A percentile compares a stretch with the other conserved stretches of the same genome.
Evolutionary conservation across 768 basidiomycete species (phyloP).

Genomic region (Holtermanniella nyarrowii): DNA sequence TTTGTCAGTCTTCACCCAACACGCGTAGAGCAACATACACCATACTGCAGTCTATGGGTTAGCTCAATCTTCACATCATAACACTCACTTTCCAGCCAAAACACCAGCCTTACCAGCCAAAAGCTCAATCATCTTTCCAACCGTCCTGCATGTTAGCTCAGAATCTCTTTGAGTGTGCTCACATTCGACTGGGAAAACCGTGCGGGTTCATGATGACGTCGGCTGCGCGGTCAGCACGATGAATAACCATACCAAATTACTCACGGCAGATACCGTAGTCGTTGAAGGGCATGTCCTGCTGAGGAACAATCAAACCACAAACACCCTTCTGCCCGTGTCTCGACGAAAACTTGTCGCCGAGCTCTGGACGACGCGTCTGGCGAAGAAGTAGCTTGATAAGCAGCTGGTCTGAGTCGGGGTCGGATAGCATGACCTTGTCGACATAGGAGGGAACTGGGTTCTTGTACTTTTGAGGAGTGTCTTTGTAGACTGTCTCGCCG

Average conservation of each 20-base stretch:
- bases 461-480: slow-evolving; percentile 85
- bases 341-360: slow-evolving; percentile 97
- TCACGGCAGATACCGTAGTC: slow-evolving; percentile 83
- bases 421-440: slow-evolving; percentile 95
- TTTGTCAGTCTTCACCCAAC: neutral
- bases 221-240: slow-evolving; percentile 34
- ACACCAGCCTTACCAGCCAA: slow-evolving; percentile 96
- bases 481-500: slow-evolving; percentile 57
- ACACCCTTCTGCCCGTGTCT: slow-evolving; percentile 98
- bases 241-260: neutral
- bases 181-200: slow-evolving; percentile 85
- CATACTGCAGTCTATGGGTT: slow-evolving; percentile 29
- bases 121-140: slow-evolving; percentile 99
- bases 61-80: slow-evolving; percentile 45
- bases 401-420: slow-evolving; percentile 91
- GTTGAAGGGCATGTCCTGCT: slow-evolving; percentile 98
- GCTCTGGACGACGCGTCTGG: slow-evolving; percentile 88
- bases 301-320: slow-evolving; percentile 95
- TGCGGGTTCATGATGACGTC: slow-evolving; percentile 99
- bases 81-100: slow-evolving; percentile 74
- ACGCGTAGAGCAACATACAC: slow-evolving; percentile 3
- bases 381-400: slow-evolving; percentile 94
- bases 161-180: slow-evolving; percentile 6
- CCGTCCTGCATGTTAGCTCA: slow-evolving; percentile 57
- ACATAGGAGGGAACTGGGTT: slow-evolving; percentile 85